Base-by-base conservation (phyloP, 2,329 filamentous ascomycete genomes). In the Phyllosticta paracitricarpa region DNA sequence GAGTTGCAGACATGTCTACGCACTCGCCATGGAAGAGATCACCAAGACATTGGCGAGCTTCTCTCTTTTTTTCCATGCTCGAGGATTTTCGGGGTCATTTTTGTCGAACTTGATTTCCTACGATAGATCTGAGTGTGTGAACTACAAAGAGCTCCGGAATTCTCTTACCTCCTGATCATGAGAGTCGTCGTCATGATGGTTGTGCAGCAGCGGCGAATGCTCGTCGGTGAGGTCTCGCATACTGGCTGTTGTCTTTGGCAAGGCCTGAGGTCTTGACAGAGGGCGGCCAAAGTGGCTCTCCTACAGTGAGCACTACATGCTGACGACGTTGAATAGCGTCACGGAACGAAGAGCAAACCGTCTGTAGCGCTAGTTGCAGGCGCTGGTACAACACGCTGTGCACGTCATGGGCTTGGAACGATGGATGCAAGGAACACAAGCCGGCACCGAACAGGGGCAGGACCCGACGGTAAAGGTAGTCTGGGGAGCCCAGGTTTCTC, bases 1-100 rank as follows among this genome's bases (percentile, higher is more conserved):
- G 8, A 7, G 26, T 19, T 4, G 5, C 7, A 24, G 52, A 12
- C 12, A 6, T 35, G 28, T 35, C 8, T 63, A 63, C 69, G 51
- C 65, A 76, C 75, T 75, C 4, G 78, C 72, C 79, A 82, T 81
- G 48, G 75, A 67, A 4, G 79, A 78, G 61, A 82, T 81, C 57
- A 81, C 75, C 12, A 70, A 73, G 30, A 81, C 77, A 62, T 82
- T 82, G 55, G 72, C 66, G 66, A 81, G 71, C 64, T 81, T 81
- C 63, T 70, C 74, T 56, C 67, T 66, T 62, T 68, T 67, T 10
- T 70, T 68, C 80, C 79, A 81, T 68, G 75, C 71, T 64, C 77
- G 69, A 19, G 79, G 79, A 63, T 81, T 77, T 24, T 75, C 75
- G 5, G 71, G 65, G 64, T 77, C 76, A 54, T 73, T 66, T 14